These are phyloP conservation scores for Eucalyptus cloeziana DNA, from an alignment of 345 rosid species.

Conservation along the genomic window DNA sequence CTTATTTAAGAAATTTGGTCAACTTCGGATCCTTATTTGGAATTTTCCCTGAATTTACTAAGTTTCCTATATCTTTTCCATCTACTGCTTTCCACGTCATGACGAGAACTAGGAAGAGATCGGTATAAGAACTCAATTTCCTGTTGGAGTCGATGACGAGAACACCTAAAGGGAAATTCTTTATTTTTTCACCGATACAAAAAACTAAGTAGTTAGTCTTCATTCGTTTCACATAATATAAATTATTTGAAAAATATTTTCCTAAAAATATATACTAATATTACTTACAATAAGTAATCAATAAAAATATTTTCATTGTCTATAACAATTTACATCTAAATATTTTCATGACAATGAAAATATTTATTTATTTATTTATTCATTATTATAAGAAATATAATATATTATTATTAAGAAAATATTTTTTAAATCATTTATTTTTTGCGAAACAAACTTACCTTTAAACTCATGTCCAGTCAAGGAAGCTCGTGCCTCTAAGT, in stretches of 20 bases:
- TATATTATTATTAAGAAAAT: no score
- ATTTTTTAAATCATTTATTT: no score
- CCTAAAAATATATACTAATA: neutral
- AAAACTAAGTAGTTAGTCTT: neutral
- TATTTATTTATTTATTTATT: no score
- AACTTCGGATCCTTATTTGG: no score
- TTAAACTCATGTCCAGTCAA: neutral
- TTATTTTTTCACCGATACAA: neutral
- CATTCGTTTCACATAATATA: neutral
- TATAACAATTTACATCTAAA: no score
- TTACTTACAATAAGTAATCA: no score
- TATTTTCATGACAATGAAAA: neutral
- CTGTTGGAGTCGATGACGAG: neutral
- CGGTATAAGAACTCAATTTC: neutral
- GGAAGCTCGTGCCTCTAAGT: neutral
- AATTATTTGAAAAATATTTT: no score
- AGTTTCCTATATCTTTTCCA: neutral
- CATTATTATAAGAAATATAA: no score
- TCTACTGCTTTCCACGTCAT: neutral
- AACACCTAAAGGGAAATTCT: neutral
- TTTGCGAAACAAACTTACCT: neutral
- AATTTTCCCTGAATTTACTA: no score
- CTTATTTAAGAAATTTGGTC: no score
- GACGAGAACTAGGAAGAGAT: neutral
- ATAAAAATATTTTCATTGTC: no score